Evolutionary conservation across 306 rosid genomes (phyloP).

Genomic region (Abrus pulchellus): DNA sequence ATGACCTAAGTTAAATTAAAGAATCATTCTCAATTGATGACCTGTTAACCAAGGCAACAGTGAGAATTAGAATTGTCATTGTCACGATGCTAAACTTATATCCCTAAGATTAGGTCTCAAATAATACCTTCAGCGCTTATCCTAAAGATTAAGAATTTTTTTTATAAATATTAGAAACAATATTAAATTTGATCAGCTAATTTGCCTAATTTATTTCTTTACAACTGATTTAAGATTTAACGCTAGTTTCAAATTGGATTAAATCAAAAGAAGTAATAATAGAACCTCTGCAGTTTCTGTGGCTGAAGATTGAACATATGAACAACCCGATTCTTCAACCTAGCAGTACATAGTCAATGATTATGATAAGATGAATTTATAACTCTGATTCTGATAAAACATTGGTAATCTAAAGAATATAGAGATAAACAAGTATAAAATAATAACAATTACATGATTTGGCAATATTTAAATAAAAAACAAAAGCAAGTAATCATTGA

Average conservation of each 20-base stretch:
- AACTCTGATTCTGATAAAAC: conserved; percentile 19
- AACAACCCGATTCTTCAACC: conserved; percentile 67
- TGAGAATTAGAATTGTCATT: conserved; percentile 38
- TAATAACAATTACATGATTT: conserved; percentile 18
- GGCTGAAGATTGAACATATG: conserved; percentile 56
- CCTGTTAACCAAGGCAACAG: conserved; percentile 21
- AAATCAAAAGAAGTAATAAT: conserved; percentile 38
- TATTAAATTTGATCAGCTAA: conserved; percentile 19
- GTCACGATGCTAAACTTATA: conserved; percentile 24
- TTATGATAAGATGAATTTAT: conserved; percentile 30
- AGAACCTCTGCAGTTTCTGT: conserved; percentile 68
- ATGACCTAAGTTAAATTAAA: conserved; percentile 28
- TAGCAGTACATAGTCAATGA: conserved; percentile 46
- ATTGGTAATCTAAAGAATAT: neutral
- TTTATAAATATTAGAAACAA: neutral
- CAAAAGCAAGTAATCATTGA: neutral
- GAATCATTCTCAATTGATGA: conserved; percentile 26
- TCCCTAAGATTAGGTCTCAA: conserved; percentile 33
- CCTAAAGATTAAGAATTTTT: conserved; percentile 31
- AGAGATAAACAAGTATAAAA: conserved; percentile 32
- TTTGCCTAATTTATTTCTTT: neutral
- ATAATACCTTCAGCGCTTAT: conserved; percentile 2
- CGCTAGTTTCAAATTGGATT: conserved; percentile 40
- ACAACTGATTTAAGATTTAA: conserved; percentile 34
- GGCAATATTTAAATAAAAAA: neutral